phyloP scores from a whole-genome alignment of 1,139 yeast species.

The Candida smagusa region DNA sequence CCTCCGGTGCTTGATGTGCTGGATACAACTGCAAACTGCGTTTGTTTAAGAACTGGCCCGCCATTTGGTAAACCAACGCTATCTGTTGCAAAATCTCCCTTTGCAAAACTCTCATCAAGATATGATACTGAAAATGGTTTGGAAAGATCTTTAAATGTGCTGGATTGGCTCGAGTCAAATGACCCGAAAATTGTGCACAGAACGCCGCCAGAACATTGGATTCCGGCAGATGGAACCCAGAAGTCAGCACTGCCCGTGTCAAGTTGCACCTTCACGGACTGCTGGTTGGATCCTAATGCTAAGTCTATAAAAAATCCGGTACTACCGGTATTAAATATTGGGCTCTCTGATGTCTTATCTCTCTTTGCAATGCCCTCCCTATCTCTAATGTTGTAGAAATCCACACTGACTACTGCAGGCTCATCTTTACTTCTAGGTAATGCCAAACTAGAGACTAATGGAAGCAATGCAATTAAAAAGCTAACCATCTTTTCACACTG shows the following conservation, averaged over 20 bases:
- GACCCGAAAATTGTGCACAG: constrained; percentile 45
- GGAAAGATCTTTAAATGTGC: constrained; percentile 42
- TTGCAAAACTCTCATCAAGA: constrained; percentile 30
- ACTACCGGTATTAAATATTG: constrained; percentile 4
- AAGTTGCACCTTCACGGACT: constrained; percentile 35
- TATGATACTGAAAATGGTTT: constrained; percentile 36
- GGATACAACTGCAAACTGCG: constrained; percentile 55
- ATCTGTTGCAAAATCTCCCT: constrained; percentile 58
- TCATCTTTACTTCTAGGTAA: neutral
- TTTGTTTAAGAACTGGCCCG: constrained; percentile 26
- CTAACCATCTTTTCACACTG: neutral
- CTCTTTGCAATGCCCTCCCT: constrained; percentile 2
- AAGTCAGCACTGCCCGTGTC: constrained; percentile 72
- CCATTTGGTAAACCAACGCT: constrained; percentile 6
- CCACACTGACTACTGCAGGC: constrained; percentile 1
- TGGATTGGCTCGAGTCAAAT: constrained; percentile 45
- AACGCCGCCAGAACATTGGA: constrained; percentile 19
- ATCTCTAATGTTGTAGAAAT: constrained; percentile 6
- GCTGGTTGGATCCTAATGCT: constrained; percentile 4
- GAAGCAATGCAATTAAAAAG: neutral
- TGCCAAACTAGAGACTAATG: neutral
- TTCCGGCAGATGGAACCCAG: constrained; percentile 46
- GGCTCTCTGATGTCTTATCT: neutral
- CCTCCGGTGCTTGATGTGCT: constrained; percentile 48
- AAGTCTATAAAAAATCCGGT: constrained; percentile 7